Conservation (phyloP, 495 filamentous ascomycete species). For the Cryomyces minteri region DNA sequence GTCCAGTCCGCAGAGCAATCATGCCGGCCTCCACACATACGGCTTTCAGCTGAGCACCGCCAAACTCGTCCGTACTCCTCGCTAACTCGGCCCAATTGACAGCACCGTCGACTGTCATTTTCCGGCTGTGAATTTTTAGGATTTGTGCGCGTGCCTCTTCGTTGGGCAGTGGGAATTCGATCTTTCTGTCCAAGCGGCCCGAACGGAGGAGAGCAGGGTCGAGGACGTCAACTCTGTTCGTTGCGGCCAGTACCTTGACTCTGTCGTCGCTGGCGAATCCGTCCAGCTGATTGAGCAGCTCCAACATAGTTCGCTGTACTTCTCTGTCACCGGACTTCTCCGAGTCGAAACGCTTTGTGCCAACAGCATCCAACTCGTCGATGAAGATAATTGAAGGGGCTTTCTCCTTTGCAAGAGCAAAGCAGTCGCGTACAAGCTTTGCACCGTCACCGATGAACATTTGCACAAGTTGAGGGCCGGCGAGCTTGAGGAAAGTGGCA, state of each 20-base stretch:
- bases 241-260: constrained; percentile 96
- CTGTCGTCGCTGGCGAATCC: constrained; percentile 98
- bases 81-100: constrained; percentile 97
- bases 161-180: constrained; percentile 98
- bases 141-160: constrained; percentile 97
- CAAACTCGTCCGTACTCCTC: constrained; percentile 97
- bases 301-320: constrained; percentile 97
- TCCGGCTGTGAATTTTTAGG: constrained; percentile 87
- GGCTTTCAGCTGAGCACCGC: constrained; percentile 91
- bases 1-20: constrained; percentile 87
- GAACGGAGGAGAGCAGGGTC: constrained; percentile 89
- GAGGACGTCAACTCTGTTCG: constrained; percentile 93
- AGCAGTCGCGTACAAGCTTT: constrained; percentile 93
- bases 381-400: constrained; percentile 99
- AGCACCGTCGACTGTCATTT: constrained; percentile 88
- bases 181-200: constrained; percentile 92
- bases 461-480: constrained; percentile 95
- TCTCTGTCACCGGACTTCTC: constrained; percentile 97
- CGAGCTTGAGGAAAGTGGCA: constrained; percentile 97
- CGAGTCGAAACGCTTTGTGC: constrained; percentile 97
- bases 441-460: constrained; percentile 99
- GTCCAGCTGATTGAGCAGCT: constrained; percentile 96
- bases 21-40: constrained; percentile 98
- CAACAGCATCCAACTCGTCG: constrained; percentile 91
- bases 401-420: constrained; percentile 95